Evolutionary conservation across 2,329 filamentous ascomycete genomes (phyloP).

Genomic region (Xylaria sp.): DNA sequence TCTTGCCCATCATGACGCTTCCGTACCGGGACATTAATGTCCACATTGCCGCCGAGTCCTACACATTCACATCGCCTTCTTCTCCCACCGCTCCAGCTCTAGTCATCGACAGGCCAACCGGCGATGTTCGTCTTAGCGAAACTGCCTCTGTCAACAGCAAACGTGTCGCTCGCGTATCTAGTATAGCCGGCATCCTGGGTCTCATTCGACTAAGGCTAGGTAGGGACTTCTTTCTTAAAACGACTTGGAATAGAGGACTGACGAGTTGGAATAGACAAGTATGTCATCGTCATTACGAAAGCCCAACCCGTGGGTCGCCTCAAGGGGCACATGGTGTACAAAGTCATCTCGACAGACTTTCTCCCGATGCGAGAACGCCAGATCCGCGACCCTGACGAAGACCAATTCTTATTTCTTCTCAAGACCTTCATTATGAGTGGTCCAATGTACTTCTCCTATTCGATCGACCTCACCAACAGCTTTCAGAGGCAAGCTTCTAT

Average conservation of each 20-base stretch:
- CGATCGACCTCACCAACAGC: conserved; percentile 93
- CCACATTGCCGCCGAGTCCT: conserved; percentile 89
- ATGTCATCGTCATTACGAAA: conserved; percentile 96
- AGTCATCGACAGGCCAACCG: conserved; percentile 89
- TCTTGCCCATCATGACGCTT: conserved; percentile 52
- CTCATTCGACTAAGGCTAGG: conserved; percentile 93
- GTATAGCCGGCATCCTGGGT: conserved; percentile 93
- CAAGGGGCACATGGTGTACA: conserved; percentile 97
- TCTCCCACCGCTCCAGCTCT: conserved; percentile 88
- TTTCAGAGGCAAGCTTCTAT: conserved; percentile 91
- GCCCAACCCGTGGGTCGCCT: conserved; percentile 89
- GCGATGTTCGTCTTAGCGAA: conserved; percentile 87
- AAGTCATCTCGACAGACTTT: conserved; percentile 89
- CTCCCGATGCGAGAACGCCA: conserved; percentile 92
- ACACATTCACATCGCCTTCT: conserved; percentile 96
- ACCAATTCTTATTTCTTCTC: conserved; percentile 85
- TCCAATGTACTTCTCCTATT: conserved; percentile 98
- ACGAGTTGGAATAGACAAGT: conserved; percentile 73
- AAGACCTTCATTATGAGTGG: conserved; percentile 83
- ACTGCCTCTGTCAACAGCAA: conserved; percentile 78
- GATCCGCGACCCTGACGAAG: conserved; percentile 92
- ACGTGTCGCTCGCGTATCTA: conserved; percentile 79
- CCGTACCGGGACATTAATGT: conserved; percentile 98
- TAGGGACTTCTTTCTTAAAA: conserved; percentile 55
- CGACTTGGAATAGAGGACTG: background rate